Conservation (phyloP, 139 green algal genomes). For the Micractinium conductrix region DNA sequence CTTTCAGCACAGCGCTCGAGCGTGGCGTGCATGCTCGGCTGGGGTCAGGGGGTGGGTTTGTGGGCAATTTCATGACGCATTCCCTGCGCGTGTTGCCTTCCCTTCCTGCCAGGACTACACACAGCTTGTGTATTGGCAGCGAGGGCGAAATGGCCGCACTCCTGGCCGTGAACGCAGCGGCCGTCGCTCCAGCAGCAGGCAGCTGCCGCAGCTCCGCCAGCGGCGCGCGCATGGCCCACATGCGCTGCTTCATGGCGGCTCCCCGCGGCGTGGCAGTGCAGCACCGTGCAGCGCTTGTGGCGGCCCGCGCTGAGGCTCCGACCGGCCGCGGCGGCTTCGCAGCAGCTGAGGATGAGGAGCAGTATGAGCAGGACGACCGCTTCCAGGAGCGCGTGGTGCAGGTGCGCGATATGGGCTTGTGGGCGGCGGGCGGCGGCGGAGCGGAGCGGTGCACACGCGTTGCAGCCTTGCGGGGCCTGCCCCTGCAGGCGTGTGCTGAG, state of each 20-base stretch:
- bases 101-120: too few relatives aligned
- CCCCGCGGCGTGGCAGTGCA: not conserved
- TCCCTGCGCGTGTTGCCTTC: too few relatives aligned
- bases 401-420: not conserved
- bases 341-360: conserved; percentile 12
- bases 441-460: too few relatives aligned
- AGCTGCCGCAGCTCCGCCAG: not conserved
- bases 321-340: not conserved
- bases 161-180: not conserved
- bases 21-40: too few relatives aligned
- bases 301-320: not conserved
- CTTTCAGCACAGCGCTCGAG: too few relatives aligned
- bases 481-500: too few relatives aligned
- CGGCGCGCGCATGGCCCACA: not conserved
- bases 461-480: too few relatives aligned
- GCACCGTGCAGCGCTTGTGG: not conserved
- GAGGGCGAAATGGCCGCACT: not conserved
- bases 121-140: too few relatives aligned
- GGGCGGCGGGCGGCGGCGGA: not conserved
- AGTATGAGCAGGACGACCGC: conserved; percentile 34
- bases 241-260: conserved; percentile 13
- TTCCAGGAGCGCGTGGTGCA: conserved; percentile 70
- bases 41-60: too few relatives aligned
- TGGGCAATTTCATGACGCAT: too few relatives aligned
- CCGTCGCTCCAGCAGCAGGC: not conserved